Percentiles rank a stretch among this genome's conserved stretches.
phyloP scores from a whole-genome alignment of 306 rosid genomes.

The Macrotyloma uniflorum region DNA sequence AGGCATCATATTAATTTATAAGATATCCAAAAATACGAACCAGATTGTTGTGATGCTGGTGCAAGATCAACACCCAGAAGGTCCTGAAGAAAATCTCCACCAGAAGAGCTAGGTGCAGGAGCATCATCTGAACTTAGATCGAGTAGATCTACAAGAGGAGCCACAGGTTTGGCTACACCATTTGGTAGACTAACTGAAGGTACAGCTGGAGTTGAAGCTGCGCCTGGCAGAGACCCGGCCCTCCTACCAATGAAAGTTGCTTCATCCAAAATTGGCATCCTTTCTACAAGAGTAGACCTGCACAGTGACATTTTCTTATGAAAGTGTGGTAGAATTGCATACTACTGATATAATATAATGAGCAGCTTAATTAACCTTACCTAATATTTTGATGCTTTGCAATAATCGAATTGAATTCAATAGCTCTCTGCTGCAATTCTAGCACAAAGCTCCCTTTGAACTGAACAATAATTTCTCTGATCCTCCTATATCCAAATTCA shows the following conservation, averaged over 20 bases:
- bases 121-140: slow-evolving; percentile 82
- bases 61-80: slow-evolving; percentile 86
- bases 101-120: slow-evolving; percentile 79
- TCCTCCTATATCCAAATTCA: slow-evolving; percentile 66
- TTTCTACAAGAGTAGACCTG: slow-evolving; percentile 85
- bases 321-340: slow-evolving; percentile 13
- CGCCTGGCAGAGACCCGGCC: slow-evolving; percentile 64
- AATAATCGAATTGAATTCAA: slow-evolving; percentile 78
- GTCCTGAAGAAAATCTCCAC: slow-evolving; percentile 89
- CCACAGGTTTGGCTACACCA: slow-evolving; percentile 71
- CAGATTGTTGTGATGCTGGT: slow-evolving; percentile 60
- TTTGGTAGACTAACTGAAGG: slow-evolving; percentile 76
- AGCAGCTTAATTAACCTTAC: slow-evolving; percentile 45
- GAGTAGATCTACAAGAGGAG: slow-evolving; percentile 91
- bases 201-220: slow-evolving; percentile 58
- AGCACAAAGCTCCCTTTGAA: slow-evolving; percentile 88
- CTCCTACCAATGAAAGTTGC: slow-evolving; percentile 79
- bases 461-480: slow-evolving; percentile 71
- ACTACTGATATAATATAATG: slow-evolving; percentile 14
- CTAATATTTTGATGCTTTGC: slow-evolving; percentile 84
- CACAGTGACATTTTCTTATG: slow-evolving; percentile 29
- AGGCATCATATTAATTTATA: slow-evolving; percentile 14
- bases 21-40: slow-evolving; percentile 53
- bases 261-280: slow-evolving; percentile 97
- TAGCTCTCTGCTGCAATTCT: slow-evolving; percentile 99